A percentile compares a stretch with the other conserved stretches of the same genome.
phyloP scores from a whole-genome alignment of 768 basidiomycete species.

The Suillus cothurnatus region DNA sequence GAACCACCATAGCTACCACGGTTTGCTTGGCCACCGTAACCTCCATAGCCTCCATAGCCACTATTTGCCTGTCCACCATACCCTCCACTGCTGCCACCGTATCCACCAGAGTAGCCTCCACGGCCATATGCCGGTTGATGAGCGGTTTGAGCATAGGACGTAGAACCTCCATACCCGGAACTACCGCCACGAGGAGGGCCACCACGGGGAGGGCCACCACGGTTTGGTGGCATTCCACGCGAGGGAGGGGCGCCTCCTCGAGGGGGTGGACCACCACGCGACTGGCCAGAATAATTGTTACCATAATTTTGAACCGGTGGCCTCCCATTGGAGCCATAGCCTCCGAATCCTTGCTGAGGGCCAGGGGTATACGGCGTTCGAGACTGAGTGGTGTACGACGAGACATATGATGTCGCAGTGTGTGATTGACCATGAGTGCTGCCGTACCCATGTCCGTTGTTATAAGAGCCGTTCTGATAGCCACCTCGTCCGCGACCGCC shows the following conservation, averaged over 20 bases:
- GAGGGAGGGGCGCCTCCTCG: constrained; percentile 7
- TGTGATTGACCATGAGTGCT: constrained; percentile 22
- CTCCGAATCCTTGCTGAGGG: constrained; percentile 31
- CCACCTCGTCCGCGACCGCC: constrained; percentile 38
- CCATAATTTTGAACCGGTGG: constrained; percentile 35
- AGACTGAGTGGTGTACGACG: constrained; percentile 23
- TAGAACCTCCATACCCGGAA: constrained; percentile 23
- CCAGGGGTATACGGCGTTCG: constrained; percentile 13
- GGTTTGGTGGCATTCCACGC: constrained; percentile 11
- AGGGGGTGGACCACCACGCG: constrained; percentile 26
- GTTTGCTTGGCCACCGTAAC: constrained; percentile 15
- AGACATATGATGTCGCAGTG: constrained; percentile 12
- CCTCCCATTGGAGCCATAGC: constrained; percentile 34
- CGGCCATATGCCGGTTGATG: constrained; percentile 26
- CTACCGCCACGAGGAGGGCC: constrained; percentile 22
- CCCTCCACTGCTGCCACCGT: constrained; percentile 9
- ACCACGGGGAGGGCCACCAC: constrained; percentile 21
- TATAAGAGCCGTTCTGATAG: constrained; percentile 10
- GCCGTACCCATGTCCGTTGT: constrained; percentile 21
- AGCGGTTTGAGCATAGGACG: constrained; percentile 19
- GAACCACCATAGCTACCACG: constrained; percentile 39
- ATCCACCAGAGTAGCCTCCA: constrained; percentile 28
- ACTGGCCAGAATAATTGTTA: constrained; percentile 26
- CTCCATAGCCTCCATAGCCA: constrained; percentile 23
- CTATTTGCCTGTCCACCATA: constrained; percentile 18